Evolutionary conservation across 192 early-diverging fungal genomes (phyloP), one percentile per base, ranked within the genome.

Genomic region (Haplosporangium gracile): DNA sequence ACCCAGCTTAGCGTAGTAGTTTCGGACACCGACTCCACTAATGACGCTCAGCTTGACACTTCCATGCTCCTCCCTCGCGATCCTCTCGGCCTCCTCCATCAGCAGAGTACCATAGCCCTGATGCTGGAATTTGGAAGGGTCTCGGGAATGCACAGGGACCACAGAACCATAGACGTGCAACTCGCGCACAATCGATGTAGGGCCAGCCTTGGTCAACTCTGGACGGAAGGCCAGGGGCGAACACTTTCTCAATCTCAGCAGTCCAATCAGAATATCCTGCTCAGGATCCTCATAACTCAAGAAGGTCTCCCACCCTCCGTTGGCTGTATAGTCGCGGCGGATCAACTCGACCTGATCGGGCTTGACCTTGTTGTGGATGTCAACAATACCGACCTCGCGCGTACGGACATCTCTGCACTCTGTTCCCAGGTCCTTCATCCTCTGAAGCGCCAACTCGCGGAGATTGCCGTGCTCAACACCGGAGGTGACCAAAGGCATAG

Each of bases 251-350:
- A 99, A 88, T 73, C 99, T 92, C 76, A 99, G 71, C 69, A 99
- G 90, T 20, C 98, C 98, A 75, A 99, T 97, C 60, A 99, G 89
- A 81, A 99, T 99, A 78, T 99, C 99, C 74, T 97, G 94, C 36
- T 95, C 92, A 4, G 99, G 97, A 88, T 99, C 99, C 89, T 99
- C 99, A 85, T 99, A 99, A 42, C 97, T 95, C 72, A 99, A 88
- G 78, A 99, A 99, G 15, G 99, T 99, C 91, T 99, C 99, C 99
- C 99, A 99, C 7, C 99, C 98, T 72, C 97, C 96, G 81, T 99
- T 99, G 42, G 99, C 99, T 22, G 94, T 93, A 83, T 99, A 99
- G 87, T 99, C 99, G n/a, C 99, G 91, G 6, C 99, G 94, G 71
- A 99, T 95, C 57, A 99, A 90, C 88, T 99, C 99, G 16, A 97